phyloP scores from a whole-genome alignment of 2,329 filamentous ascomycete species.

The Venturia carpophila region DNA sequence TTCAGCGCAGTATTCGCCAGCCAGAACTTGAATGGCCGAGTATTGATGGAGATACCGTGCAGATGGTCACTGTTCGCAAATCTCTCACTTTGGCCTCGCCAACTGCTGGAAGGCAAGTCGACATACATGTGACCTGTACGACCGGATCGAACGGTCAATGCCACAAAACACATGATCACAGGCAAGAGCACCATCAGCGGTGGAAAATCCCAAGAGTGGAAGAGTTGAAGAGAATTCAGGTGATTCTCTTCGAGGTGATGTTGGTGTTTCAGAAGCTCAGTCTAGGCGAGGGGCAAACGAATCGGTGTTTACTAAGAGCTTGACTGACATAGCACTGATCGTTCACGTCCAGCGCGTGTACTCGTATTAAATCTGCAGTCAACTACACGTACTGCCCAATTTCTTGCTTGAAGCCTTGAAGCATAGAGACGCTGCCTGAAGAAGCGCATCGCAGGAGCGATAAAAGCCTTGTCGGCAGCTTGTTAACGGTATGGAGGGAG shows the following conservation, averaged over 20 bases:
- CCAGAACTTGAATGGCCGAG: neutral
- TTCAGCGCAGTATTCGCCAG: neutral
- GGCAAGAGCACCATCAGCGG: no score
- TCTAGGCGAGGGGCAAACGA: neutral
- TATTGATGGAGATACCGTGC: neutral
- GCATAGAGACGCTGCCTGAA: neutral
- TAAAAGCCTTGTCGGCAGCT: neutral
- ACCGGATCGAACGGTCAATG: neutral
- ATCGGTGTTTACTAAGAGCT: neutral
- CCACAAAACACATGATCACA: neutral
- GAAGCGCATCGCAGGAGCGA: neutral
- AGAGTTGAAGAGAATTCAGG: neutral
- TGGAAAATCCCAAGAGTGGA: neutral
- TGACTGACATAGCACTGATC: neutral
- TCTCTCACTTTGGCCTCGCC: neutral
- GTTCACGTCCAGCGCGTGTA: neutral
- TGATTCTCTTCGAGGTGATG: neutral
- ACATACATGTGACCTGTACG: neutral
- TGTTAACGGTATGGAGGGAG: neutral
- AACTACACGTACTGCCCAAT: neutral
- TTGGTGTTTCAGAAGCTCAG: neutral
- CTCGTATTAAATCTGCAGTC: no score
- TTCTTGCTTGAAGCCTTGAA: no score
- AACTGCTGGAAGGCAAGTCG: neutral
- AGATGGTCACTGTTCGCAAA: neutral